Evolutionary conservation across 2,329 filamentous ascomycete genomes (phyloP).

Genomic region (Pseudogymnoascus sp.): DNA sequence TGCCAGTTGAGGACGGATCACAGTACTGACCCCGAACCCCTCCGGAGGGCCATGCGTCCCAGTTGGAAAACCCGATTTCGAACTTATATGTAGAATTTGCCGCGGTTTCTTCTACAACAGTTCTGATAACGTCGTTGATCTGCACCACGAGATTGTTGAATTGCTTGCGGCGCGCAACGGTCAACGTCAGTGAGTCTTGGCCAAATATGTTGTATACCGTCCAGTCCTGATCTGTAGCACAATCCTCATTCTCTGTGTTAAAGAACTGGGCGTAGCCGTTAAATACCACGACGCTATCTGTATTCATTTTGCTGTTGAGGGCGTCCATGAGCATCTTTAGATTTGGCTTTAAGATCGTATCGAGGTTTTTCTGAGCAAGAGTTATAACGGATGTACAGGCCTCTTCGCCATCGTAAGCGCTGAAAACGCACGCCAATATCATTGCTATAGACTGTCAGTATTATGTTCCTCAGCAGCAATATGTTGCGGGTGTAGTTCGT

Average conservation of each 20-base stretch:
- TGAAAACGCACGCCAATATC: neutral
- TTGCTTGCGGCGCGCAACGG: conserved; percentile 20
- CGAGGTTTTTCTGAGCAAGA: neutral
- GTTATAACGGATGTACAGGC: neutral
- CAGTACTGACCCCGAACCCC: neutral
- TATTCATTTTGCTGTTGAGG: conserved; percentile 22
- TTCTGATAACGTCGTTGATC: conserved; percentile 25
- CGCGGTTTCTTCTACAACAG: conserved; percentile 20
- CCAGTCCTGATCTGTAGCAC: conserved; percentile 15
- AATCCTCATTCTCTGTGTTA: conserved; percentile 25
- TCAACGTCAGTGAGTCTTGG: neutral
- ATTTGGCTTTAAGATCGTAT: neutral
- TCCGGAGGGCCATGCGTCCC: conserved; percentile 22
- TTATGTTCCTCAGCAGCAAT: neutral
- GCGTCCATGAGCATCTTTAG: neutral
- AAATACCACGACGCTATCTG: conserved; percentile 26
- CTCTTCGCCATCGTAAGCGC: neutral
- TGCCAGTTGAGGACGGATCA: neutral
- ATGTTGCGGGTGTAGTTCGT: neutral
- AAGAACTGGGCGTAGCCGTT: conserved; percentile 30
- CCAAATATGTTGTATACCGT: conserved; percentile 12
- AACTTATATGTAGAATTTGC: conserved; percentile 14
- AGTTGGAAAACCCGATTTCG: conserved; percentile 13
- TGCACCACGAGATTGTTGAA: conserved; percentile 26
- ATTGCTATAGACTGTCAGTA: neutral